Evolutionary conservation across 2,329 filamentous ascomycete genomes (phyloP).

Genomic region (Colletotrichum endophyticum): DNA sequence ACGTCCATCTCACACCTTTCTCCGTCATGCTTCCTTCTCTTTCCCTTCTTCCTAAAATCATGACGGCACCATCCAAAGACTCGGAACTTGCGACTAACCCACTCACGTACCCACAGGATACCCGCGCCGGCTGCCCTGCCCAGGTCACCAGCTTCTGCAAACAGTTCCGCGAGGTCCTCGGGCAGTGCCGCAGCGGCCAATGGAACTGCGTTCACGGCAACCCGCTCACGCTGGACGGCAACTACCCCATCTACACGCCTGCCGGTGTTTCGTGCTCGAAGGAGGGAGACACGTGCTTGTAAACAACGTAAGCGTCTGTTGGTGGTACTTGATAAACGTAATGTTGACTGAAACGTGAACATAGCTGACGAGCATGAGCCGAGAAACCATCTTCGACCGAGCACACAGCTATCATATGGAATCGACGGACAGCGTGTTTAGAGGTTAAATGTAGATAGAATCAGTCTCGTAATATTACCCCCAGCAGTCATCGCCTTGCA

Average conservation of each 20-base stretch:
- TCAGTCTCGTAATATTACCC: no score
- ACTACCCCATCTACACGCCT: neutral
- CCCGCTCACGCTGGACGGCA: neutral
- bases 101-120: neutral
- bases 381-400: no score
- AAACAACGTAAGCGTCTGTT: accelerated
- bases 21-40: accelerated
- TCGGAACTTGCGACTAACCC: neutral
- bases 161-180: neutral
- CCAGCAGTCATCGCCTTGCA: accelerated
- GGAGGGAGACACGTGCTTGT: neutral
- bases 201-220: neutral
- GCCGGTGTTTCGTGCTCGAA: neutral
- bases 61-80: neutral
- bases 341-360: neutral
- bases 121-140: neutral
- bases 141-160: neutral
- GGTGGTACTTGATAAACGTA: neutral
- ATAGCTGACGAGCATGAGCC: accelerated
- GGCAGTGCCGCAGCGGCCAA: neutral
- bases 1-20: accelerated
- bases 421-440: no score
- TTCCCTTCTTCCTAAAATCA: neutral
- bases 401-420: no score
- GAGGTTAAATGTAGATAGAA: no score